Conservation (phyloP, 148 eudicot species). For the Polygonum maritimum region DNA sequence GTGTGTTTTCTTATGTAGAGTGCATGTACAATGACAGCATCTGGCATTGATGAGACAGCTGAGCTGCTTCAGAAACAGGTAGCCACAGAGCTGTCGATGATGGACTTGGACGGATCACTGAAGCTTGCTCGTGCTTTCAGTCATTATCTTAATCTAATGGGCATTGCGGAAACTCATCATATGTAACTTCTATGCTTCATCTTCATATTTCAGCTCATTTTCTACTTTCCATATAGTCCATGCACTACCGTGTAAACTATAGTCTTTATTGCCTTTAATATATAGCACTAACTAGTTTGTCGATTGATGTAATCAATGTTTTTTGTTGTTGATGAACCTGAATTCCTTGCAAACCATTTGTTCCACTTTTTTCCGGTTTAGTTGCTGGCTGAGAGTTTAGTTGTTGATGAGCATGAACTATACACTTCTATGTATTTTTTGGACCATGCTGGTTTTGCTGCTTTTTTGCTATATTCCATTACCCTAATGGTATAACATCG, state of each 20-base stretch:
- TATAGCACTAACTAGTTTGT: not conserved
- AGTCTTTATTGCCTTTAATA: not conserved
- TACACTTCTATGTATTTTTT: not conserved
- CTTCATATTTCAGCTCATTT: not conserved
- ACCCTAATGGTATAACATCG: not conserved
- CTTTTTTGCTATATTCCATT: not conserved
- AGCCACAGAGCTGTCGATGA: slow-evolving; percentile 62
- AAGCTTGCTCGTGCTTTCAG: slow-evolving; percentile 66
- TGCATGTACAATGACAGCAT: slow-evolving; percentile 69
- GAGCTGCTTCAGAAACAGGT: slow-evolving; percentile 75
- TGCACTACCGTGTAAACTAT: not conserved
- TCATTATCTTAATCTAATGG: slow-evolving; percentile 68
- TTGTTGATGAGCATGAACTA: not conserved
- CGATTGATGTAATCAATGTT: not conserved
- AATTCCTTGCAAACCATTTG: not conserved
- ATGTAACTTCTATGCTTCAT: slow-evolving; percentile 28
- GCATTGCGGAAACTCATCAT: slow-evolving; percentile 92
- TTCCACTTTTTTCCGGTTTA: not conserved
- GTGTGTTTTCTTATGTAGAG: slow-evolving; percentile 33
- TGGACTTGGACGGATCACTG: slow-evolving; percentile 70
- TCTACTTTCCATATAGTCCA: not conserved
- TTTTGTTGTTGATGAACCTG: not conserved
- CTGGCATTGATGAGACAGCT: slow-evolving; percentile 70
- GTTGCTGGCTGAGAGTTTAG: not conserved
- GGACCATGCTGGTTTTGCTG: not conserved